Conservation (phyloP, 2,329 filamentous ascomycete genomes). For the Clarireedia hainanense region DNA sequence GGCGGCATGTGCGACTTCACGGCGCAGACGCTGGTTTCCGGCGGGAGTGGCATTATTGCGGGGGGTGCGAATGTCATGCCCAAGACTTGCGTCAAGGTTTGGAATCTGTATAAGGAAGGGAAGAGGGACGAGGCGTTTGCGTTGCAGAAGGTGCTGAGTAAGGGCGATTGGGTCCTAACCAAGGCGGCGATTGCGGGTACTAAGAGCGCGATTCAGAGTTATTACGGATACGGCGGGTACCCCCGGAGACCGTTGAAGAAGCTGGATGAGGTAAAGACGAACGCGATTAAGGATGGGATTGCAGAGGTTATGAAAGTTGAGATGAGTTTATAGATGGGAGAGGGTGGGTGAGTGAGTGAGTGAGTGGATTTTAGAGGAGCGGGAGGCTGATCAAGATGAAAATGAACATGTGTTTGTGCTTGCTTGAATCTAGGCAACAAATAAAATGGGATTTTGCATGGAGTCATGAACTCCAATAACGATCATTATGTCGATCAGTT, state of each 20-base stretch:
- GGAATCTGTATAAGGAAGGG: constrained; percentile 66
- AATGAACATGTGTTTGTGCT: no score
- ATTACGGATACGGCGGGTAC: constrained; percentile 74
- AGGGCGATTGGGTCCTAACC: constrained; percentile 75
- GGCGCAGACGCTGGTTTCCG: constrained; percentile 69
- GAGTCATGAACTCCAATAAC: no score
- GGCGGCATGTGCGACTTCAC: constrained; percentile 86
- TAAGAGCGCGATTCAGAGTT: constrained; percentile 72
- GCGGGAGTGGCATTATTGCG: constrained; percentile 77
- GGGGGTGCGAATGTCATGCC: constrained; percentile 81
- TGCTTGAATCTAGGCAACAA: no score
- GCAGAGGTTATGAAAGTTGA: constrained; percentile 61
- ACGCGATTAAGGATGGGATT: constrained; percentile 46
- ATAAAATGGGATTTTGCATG: no score
- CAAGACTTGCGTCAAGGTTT: constrained; percentile 70
- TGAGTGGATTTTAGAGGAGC: no score
- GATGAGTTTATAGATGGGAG: constrained; percentile 30
- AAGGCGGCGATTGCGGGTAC: constrained; percentile 81
- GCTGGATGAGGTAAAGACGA: constrained; percentile 48
- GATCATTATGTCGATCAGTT: no score
- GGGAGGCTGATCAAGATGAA: no score
- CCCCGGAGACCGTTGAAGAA: constrained; percentile 66
- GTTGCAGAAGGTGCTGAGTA: constrained; percentile 69
- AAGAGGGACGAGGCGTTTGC: constrained; percentile 67
- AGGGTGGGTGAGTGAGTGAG: no score